Percentiles rank a stretch among this genome's conserved stretches.
phyloP scores from a whole-genome alignment of 768 basidiomycete genomes.

The Dentipellis fragilis region DNA sequence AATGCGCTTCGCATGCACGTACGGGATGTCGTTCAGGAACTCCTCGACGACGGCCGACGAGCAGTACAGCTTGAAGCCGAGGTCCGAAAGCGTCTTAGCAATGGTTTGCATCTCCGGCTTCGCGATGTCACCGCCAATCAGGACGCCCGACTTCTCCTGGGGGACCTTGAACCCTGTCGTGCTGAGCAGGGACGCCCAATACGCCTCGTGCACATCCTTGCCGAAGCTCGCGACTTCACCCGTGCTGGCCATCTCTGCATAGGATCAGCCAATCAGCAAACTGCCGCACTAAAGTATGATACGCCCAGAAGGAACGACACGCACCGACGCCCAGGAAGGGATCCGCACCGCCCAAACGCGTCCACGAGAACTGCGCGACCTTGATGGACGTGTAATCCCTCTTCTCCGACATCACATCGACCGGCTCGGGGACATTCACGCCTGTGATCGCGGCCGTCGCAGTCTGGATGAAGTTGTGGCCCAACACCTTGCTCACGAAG shows the following conservation, averaged over 20 bases:
- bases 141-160: slow-evolving; percentile 70
- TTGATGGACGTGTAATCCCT: slow-evolving; percentile 93
- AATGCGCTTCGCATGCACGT: slow-evolving; percentile 78
- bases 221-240: slow-evolving; percentile 98
- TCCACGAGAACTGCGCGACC: slow-evolving; percentile 98
- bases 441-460: slow-evolving; percentile 84
- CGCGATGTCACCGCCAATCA: slow-evolving; percentile 84
- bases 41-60: slow-evolving; percentile 73
- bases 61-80: slow-evolving; percentile 95
- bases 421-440: slow-evolving; percentile 78
- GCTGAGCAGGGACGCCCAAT: slow-evolving; percentile 90
- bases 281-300: background rate
- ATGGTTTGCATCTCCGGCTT: slow-evolving; percentile 82
- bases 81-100: slow-evolving; percentile 67
- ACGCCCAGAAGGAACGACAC: slow-evolving; percentile 19
- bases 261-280: background rate
- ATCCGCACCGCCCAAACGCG: slow-evolving; percentile 89
- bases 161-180: slow-evolving; percentile 96
- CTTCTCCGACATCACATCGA: slow-evolving; percentile 85
- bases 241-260: slow-evolving; percentile 91
- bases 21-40: slow-evolving; percentile 67
- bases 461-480: slow-evolving; percentile 93
- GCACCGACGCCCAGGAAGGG: slow-evolving; percentile 91
- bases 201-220: slow-evolving; percentile 87
- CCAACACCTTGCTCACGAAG: slow-evolving; percentile 97